Evolutionary conservation across 2,329 filamentous ascomycete genomes (phyloP).

Genomic region (Neurospora sp.): DNA sequence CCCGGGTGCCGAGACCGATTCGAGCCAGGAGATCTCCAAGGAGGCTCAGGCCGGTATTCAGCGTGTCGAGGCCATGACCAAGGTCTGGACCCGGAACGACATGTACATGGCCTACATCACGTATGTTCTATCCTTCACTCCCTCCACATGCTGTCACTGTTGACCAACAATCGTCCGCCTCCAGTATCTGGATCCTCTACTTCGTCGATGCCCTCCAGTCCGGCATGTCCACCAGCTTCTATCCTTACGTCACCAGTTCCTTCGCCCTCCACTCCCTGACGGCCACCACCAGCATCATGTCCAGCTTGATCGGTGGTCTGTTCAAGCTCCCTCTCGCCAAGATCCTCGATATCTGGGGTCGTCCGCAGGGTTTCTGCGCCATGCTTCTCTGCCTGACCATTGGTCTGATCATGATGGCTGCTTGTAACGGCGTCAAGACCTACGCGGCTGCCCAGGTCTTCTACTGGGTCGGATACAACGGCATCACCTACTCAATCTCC

Average conservation of each 20-base stretch:
- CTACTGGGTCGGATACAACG: conserved; percentile 52
- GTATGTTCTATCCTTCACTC: conserved; percentile 1
- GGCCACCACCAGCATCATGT: conserved; percentile 42
- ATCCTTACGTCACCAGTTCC: conserved; percentile 38
- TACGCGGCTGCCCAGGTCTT: conserved; percentile 58
- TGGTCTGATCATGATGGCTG: conserved; percentile 57
- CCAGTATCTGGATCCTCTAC: conserved; percentile 31
- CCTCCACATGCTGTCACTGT: background rate
- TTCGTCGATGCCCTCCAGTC: conserved; percentile 29
- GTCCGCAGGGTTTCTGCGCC: conserved; percentile 50
- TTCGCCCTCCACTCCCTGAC: conserved; percentile 44
- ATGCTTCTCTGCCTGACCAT: conserved; percentile 41
- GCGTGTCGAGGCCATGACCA: conserved; percentile 8
- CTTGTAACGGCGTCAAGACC: conserved; percentile 46
- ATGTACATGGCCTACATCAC: conserved; percentile 9
- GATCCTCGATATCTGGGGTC: conserved; percentile 56
- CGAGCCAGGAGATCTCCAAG: background rate
- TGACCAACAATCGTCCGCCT: background rate
- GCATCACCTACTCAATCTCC: conserved; percentile 48
- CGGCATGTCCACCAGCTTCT: conserved; percentile 29
- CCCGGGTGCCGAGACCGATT: background rate
- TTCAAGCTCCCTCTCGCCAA: conserved; percentile 58
- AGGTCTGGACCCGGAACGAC: conserved; percentile 9
- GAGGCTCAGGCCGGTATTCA: conserved; percentile 9
- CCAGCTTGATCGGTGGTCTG: conserved; percentile 46